Conservation (phyloP, 73 alveolate species). For the Urostyla sp. region DNA sequence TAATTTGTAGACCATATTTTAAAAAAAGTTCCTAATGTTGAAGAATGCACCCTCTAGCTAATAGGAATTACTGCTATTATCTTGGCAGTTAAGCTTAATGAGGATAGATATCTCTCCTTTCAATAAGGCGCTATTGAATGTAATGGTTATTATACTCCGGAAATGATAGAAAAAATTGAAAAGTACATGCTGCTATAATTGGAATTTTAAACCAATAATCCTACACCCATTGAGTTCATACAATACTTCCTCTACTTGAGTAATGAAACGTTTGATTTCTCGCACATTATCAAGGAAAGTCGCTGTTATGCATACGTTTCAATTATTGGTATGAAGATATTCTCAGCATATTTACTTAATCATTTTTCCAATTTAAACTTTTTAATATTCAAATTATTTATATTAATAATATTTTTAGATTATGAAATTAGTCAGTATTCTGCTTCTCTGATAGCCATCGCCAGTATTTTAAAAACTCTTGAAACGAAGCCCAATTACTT, state of each 20-base stretch:
- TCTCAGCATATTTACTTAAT: not conserved
- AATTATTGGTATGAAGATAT: constrained; percentile 23
- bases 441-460: constrained; percentile 24
- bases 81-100: constrained; percentile 27
- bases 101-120: constrained; percentile 6
- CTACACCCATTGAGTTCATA: constrained; percentile 37
- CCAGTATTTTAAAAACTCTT: constrained; percentile 29
- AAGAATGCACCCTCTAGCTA: constrained; percentile 12
- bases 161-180: constrained; percentile 32
- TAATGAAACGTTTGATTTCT: constrained; percentile 32
- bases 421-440: not conserved
- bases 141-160: constrained; percentile 10
- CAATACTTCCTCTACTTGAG: constrained; percentile 33
- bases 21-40: constrained; percentile 12
- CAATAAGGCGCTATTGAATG: constrained; percentile 29
- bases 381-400: not conserved
- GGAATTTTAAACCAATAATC: constrained; percentile 20
- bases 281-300: constrained; percentile 13
- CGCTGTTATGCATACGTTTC: constrained; percentile 15
- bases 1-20: constrained; percentile 12
- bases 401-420: constrained; percentile 2
- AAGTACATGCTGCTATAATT: not conserved
- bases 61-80: constrained; percentile 15
- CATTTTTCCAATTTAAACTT: not conserved
- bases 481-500: not conserved